phyloP scores from a whole-genome alignment of 1,284 basidiomycete species.

The Heliocybe sulcata region DNA sequence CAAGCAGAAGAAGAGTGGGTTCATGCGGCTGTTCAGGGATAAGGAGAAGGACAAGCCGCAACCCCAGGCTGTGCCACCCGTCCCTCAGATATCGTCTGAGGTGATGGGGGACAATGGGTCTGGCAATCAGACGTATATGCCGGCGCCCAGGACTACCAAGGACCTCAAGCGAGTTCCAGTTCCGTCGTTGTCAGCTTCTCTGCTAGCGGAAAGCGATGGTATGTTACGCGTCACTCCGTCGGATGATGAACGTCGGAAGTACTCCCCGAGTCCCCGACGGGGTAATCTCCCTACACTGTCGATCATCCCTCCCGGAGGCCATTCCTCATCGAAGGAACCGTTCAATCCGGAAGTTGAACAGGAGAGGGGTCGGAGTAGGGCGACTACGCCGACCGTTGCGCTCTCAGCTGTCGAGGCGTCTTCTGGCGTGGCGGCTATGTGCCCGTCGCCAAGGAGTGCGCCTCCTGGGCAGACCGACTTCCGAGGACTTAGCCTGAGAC shows the following conservation, averaged over 20 bases:
- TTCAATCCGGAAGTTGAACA: neutral
- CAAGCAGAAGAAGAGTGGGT: constrained; percentile 73
- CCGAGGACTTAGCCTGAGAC: constrained; percentile 60
- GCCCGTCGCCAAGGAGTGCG: constrained; percentile 43
- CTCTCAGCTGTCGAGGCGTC: neutral
- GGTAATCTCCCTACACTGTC: neutral
- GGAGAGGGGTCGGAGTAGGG: neutral
- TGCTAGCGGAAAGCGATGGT: constrained; percentile 12
- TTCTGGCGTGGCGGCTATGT: neutral
- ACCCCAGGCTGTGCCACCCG: constrained; percentile 38
- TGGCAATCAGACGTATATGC: neutral
- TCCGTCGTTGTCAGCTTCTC: constrained; percentile 25
- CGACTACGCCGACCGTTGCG: neutral
- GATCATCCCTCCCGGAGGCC: neutral
- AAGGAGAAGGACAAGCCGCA: constrained; percentile 39
- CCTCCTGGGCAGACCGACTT: constrained; percentile 58
- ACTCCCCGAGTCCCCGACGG: neutral
- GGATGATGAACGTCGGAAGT: neutral
- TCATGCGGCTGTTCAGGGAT: constrained; percentile 70
- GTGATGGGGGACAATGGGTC: neutral
- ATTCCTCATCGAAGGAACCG: neutral
- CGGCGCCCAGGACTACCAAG: constrained; percentile 1
- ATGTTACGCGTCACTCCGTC: neutral
- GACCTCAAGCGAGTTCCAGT: constrained; percentile 32
- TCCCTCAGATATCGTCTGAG: constrained; percentile 25